Percentiles rank a stretch among this genome's conserved stretches.
Evolutionary conservation across 148 eudicot genomes (phyloP).

Genomic region (Pharnaceum exiguum): DNA sequence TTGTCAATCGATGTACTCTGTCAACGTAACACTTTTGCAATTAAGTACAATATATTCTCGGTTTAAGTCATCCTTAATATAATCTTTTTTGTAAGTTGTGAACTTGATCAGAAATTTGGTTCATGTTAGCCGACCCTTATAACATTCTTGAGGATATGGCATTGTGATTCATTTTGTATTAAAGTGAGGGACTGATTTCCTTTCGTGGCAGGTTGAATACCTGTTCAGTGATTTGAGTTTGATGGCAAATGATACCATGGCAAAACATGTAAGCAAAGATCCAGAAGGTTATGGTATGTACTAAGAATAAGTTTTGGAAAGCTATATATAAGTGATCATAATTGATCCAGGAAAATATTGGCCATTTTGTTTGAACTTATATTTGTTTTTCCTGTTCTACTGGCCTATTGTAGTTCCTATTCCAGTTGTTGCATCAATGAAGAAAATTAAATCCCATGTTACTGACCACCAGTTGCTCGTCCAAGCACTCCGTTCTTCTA

Average conservation of each 20-base stretch:
- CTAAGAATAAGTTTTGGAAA: background rate
- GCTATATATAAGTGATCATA: background rate
- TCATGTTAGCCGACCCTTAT: no score
- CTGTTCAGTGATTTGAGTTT: conserved; percentile 90
- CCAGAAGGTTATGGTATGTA: conserved; percentile 86
- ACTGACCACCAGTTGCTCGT: conserved; percentile 52
- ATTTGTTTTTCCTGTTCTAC: conserved; percentile 3
- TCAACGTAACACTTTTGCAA: no score
- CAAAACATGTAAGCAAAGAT: conserved; percentile 69
- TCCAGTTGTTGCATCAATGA: conserved; percentile 63
- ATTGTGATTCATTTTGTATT: background rate
- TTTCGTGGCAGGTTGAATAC: conserved; percentile 64
- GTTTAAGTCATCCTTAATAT: no score
- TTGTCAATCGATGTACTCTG: no score
- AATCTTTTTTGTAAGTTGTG: no score
- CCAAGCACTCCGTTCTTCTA: conserved; percentile 71
- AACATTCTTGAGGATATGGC: no score
- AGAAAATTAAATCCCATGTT: conserved; percentile 69
- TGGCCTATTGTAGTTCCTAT: conserved; percentile 55
- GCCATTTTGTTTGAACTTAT: background rate
- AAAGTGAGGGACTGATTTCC: background rate
- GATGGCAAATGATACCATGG: conserved; percentile 81
- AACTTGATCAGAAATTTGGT: no score
- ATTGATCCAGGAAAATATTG: background rate
- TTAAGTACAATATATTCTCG: no score